A percentile compares a stretch with the other conserved stretches of the same genome.
phyloP scores from a whole-genome alignment of 208 protist species.

The Crithidia fasciculata region DNA sequence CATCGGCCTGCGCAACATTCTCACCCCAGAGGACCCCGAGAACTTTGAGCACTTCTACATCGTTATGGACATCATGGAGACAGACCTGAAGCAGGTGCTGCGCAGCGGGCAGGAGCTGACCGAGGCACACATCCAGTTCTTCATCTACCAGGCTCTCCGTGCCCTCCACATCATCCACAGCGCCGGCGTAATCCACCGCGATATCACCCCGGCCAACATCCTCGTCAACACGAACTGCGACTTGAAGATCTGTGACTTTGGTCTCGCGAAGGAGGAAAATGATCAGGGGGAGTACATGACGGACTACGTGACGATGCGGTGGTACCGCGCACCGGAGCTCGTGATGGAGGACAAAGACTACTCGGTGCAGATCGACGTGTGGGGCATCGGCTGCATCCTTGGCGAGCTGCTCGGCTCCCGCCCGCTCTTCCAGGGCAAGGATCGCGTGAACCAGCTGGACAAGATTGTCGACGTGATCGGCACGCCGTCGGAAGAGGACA shows the following conservation, averaged over 20 bases:
- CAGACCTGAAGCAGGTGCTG: slow-evolving; percentile 95
- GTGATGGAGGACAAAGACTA: slow-evolving; percentile 94
- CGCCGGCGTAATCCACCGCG: slow-evolving; percentile 95
- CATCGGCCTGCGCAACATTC: slow-evolving; percentile 87
- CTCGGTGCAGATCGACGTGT: slow-evolving; percentile 91
- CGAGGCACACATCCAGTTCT: slow-evolving; percentile 95
- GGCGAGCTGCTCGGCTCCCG: slow-evolving; percentile 87
- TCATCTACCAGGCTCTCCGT: slow-evolving; percentile 96
- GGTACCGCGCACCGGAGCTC: slow-evolving; percentile 94
- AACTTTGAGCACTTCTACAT: slow-evolving; percentile 94
- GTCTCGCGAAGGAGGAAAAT: slow-evolving; percentile 88
- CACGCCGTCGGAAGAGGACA: slow-evolving; percentile 88
- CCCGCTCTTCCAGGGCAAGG: slow-evolving; percentile 90
- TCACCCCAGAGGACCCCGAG: slow-evolving; percentile 69
- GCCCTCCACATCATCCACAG: slow-evolving; percentile 95
- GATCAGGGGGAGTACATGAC: slow-evolving; percentile 93
- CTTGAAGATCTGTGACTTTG: slow-evolving; percentile 97
- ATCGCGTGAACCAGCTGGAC: slow-evolving; percentile 90
- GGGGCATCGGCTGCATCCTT: slow-evolving; percentile 91
- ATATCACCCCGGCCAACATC: slow-evolving; percentile 96
- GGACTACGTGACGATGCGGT: slow-evolving; percentile 95
- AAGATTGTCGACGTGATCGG: slow-evolving; percentile 94
- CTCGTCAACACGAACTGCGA: slow-evolving; percentile 97
- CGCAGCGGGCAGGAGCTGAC: slow-evolving; percentile 89
- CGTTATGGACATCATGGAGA: slow-evolving; percentile 97